These are phyloP conservation scores for Glebionis coronaria DNA, from an alignment of 129 eudicot species.

Conservation along the genomic window DNA sequence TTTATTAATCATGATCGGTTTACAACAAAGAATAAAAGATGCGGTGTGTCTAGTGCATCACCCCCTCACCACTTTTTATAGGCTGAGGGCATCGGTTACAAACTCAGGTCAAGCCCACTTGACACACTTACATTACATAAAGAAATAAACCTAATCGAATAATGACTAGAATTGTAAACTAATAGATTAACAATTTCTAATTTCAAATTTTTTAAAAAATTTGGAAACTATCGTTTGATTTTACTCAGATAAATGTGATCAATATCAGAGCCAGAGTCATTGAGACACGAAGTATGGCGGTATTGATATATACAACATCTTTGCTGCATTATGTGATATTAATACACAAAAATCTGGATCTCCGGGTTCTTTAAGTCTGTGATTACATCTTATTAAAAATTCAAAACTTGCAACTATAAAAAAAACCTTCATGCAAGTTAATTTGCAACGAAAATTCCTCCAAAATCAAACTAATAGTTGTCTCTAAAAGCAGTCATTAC, in stretches of 20 bases:
- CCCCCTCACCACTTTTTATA: no score
- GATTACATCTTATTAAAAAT: constrained; percentile 7
- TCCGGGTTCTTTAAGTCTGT: constrained; percentile 40
- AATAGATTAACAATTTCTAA: no score
- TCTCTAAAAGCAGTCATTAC: not conserved
- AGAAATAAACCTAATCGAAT: no score
- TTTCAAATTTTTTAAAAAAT: no score
- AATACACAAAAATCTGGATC: constrained; percentile 22
- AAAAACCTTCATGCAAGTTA: not conserved
- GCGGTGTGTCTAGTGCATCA: no score
- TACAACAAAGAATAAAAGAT: no score
- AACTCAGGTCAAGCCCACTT: no score
- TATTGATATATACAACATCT: constrained; percentile 43
- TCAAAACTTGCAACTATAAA: not conserved
- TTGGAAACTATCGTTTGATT: no score
- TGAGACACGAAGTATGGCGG: constrained; percentile 17
- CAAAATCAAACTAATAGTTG: not conserved
- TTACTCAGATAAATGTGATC: constrained; percentile 18
- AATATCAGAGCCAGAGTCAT: constrained; percentile 17
- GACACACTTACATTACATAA: no score
- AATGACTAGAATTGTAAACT: no score
- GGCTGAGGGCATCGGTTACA: no score
- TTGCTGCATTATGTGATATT: constrained; percentile 40
- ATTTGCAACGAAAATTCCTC: not conserved
- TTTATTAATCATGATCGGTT: no score